Base-by-base conservation (phyloP, 371 early-diverging fungal genomes). In the Saksenaea vasiformis region DNA sequence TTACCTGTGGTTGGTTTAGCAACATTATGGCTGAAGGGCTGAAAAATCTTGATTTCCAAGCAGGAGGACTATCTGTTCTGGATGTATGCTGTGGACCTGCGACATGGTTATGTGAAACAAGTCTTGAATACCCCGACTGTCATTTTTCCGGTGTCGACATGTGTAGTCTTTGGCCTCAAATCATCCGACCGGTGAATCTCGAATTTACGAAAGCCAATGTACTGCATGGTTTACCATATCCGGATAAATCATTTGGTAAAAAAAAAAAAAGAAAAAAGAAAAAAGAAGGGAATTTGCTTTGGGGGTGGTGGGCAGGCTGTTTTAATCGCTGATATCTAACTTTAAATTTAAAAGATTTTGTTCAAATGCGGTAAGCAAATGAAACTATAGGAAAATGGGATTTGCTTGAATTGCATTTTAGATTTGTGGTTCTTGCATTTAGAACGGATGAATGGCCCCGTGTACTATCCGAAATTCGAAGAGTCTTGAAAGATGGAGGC, bases 31-130 rank as follows among this genome's bases (percentile, higher is more conserved):
- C 47, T 19, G 74, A 69, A 54, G 74, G 73, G 26, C 57, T 73
- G 27, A 67, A 68, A 19, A 10, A 35, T 17, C 36, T 73, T 5
- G 68, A 76, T 56, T 78, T 78, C 54, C 65, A 78, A 56, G 51
- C 56, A 3, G 60, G 51, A 24, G 67, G 64, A 28, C 26, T 76
- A 24, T 36, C 64, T 17, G 58, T 78, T 15, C 56, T 78, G 14
- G 79, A 78, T 61, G 56, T 76, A 15, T 73, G 79, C 31, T 78
- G 79, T 68, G 79, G 79, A 1, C 76, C 79, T 47, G 79, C 73
- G 10, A 78, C 79, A 39, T 78, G 79, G 79, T 56, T 78, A 53
- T 72, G 76, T 35, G 76, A 78, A 62, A 70, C 73, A n/a, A 73
- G 76, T 35, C 51, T 76, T 7, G 76, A 78, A 56, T 73, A 78